Percentiles rank a stretch among this genome's conserved stretches.
phyloP scores from a whole-genome alignment of 2,329 filamentous ascomycete genomes.

The Proliferodiscus dingleyae region DNA sequence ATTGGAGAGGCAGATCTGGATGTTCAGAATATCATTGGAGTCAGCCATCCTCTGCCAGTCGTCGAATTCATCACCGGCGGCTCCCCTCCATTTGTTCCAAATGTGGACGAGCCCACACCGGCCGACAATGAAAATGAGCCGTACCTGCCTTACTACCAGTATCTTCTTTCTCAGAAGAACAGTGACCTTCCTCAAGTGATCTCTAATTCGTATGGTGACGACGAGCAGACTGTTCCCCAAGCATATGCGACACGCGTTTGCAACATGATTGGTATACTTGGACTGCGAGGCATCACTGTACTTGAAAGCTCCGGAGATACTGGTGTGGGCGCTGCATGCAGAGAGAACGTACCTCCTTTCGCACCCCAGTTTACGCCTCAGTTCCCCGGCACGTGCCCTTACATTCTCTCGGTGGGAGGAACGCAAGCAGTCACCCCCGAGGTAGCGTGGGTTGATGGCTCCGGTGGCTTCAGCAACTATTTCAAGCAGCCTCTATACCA shows the following conservation, averaged over 20 bases:
- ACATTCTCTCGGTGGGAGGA: constrained; percentile 24
- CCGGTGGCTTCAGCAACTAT: constrained; percentile 50
- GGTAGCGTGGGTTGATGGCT: constrained; percentile 40
- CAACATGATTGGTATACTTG: constrained; percentile 46
- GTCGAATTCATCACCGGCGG: constrained; percentile 53
- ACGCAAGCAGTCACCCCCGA: constrained; percentile 28
- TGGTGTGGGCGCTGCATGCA: constrained; percentile 43
- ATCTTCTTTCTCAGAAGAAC: constrained; percentile 42
- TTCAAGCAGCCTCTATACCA: constrained; percentile 46
- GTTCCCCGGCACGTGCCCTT: constrained; percentile 46
- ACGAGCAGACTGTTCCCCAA: constrained; percentile 50
- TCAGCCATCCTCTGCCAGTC: constrained; percentile 49
- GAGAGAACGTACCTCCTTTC: constrained; percentile 51
- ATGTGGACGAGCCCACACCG: constrained; percentile 29
- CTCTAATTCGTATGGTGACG: constrained; percentile 53
- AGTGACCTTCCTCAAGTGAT: constrained; percentile 48
- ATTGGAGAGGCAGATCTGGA: constrained; percentile 35
- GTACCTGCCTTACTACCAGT: constrained; percentile 51
- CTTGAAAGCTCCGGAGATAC: constrained; percentile 49
- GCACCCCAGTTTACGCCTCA: constrained; percentile 47
- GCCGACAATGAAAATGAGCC: constrained; percentile 47
- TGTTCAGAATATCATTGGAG: constrained; percentile 49
- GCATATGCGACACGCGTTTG: constrained; percentile 50
- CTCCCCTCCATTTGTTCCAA: constrained; percentile 46
- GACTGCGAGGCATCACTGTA: constrained; percentile 48